Conservation (phyloP, 1,139 yeast genomes). For the Eremothecium sinecaudum region DNA sequence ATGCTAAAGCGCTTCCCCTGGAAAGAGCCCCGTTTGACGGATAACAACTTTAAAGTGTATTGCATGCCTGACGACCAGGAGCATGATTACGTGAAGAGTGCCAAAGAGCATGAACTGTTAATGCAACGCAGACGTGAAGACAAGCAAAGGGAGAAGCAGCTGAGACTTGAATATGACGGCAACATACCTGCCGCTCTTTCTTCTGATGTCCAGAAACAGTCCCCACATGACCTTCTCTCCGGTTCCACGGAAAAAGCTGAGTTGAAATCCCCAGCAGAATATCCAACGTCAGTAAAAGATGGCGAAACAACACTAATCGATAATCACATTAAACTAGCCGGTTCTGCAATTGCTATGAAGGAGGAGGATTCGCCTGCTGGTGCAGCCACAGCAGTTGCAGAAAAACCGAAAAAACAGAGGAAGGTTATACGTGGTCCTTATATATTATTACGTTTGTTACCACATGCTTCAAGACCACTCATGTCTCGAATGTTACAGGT, state of each 20-base stretch:
- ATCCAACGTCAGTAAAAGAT: not conserved
- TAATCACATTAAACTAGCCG: not conserved
- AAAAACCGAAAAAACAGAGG: conserved; percentile 19
- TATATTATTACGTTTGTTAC: conserved; percentile 74
- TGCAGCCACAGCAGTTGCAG: not conserved
- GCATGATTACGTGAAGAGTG: conserved; percentile 40
- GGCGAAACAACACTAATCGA: not conserved
- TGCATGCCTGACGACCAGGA: conserved; percentile 37
- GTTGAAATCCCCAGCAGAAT: not conserved
- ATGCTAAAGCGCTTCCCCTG: conserved; percentile 90
- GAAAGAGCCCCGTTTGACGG: conserved; percentile 87
- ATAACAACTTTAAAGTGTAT: conserved; percentile 66
- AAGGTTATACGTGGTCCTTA: conserved; percentile 61
- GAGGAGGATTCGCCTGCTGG: not conserved
- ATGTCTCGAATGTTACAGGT: conserved; percentile 64
- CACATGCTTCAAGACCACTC: conserved; percentile 75
- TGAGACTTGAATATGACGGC: conserved; percentile 6
- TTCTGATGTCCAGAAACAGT: not conserved
- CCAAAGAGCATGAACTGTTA: conserved; percentile 39
- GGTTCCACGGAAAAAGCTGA: not conserved
- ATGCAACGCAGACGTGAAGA: conserved; percentile 28
- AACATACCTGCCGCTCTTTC: not conserved
- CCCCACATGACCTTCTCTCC: not conserved
- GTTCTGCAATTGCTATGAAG: not conserved
- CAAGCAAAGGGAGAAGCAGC: conserved; percentile 10